Evolutionary conservation across 495 filamentous ascomycete species (phyloP).

Genomic region (Lasiosphaeria hispida): DNA sequence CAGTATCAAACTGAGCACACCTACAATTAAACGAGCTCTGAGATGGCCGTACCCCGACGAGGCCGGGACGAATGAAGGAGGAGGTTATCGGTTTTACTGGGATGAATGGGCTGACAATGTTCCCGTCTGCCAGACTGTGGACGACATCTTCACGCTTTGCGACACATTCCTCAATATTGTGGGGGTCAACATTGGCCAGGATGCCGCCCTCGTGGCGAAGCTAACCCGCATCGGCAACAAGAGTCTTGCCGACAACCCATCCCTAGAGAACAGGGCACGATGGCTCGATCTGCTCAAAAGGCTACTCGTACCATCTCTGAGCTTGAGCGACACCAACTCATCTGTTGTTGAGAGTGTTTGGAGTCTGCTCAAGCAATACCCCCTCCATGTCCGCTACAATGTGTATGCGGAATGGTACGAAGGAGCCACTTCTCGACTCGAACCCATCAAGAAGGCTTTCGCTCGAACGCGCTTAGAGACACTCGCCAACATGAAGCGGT

Average conservation of each 20-base stretch:
- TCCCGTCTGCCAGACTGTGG: constrained; percentile 82
- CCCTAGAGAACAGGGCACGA: constrained; percentile 61
- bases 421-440: constrained; percentile 69
- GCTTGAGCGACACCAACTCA: constrained; percentile 76
- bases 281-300: constrained; percentile 82
- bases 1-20: constrained; percentile 55
- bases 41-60: constrained; percentile 79
- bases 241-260: constrained; percentile 67
- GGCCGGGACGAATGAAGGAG: constrained; percentile 66
- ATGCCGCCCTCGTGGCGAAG: constrained; percentile 72
- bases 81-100: constrained; percentile 88
- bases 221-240: constrained; percentile 76
- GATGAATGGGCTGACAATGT: constrained; percentile 95
- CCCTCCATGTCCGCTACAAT: constrained; percentile 72
- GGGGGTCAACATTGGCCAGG: constrained; percentile 83
- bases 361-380: constrained; percentile 72
- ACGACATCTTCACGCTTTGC: constrained; percentile 87
- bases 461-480: constrained; percentile 73
- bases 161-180: constrained; percentile 78
- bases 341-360: constrained; percentile 82
- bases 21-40: constrained; percentile 58
- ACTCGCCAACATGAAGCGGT: constrained; percentile 74
- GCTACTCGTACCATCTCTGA: constrained; percentile 78
- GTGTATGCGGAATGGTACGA: constrained; percentile 93
- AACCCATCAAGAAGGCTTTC: constrained; percentile 78